Evolutionary conservation across 306 rosid species (phyloP), one percentile per base, ranked within the genome.

Genomic region (Prunus mume): DNA sequence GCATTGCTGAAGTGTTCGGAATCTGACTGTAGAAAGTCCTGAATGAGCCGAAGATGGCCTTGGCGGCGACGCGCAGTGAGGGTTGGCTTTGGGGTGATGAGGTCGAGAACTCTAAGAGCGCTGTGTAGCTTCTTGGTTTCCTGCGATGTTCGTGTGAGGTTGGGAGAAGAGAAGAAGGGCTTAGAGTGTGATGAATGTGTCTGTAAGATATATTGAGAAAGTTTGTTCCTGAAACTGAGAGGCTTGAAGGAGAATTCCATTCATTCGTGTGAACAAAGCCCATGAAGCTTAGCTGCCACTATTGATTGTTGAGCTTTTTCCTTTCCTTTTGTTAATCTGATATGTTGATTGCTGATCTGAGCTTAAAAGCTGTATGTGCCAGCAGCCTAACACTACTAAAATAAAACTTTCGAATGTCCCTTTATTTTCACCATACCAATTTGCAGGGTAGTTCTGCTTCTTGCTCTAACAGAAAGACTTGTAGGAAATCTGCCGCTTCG

Each of bases 41-140:
- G 88, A 71, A 94, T 80, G 67, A 94, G 87, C 20, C 86, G 88
- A 78, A 90, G 93, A 83, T 91, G 97, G 62, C 75, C 82, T 69
- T 70, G 86, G 54, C 84, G 81, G 32, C 3, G 56, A 32, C 78
- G 69, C 50, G 83, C 17, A 69, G 69, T 14, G 77, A 6, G 58
- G 63, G 57, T 65, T 75, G 68, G 80, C 66, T 79, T 65, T 15
- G 88, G 86, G 11, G 77, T 68, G 45, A 90, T 76, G 73, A 90
- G 81, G 70, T 90, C 83, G 32, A 88, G 78, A 75, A 93, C 80
- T 88, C 83, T 82, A 4, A 76, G 79, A 17, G 96, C 88, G 41
- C 81, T 85, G 11, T 69, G 60, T 12, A 83, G 65, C 30, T 66
- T 75, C n/a, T 22, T 75, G 72, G 72, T 24, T 18, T 66, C 69